Conservation (phyloP, 1,284 basidiomycete genomes). For the Boletellus deceptivus region DNA sequence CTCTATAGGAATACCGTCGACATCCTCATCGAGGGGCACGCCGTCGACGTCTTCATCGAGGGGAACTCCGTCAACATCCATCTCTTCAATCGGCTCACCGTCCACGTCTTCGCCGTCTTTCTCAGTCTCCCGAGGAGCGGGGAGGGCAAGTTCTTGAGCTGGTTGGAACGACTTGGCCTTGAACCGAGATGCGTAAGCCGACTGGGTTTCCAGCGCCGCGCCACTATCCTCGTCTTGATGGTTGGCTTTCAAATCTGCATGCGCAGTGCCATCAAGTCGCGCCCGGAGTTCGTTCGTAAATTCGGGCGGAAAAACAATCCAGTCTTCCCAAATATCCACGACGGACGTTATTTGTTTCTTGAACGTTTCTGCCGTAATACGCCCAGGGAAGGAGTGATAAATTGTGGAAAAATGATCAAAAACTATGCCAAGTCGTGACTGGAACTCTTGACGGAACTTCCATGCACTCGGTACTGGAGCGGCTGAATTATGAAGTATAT, state of each 20-base stretch:
- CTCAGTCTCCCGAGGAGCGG: constrained; percentile 34
- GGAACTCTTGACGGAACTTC: constrained; percentile 93
- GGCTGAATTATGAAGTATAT: constrained; percentile 96
- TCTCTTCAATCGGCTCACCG: constrained; percentile 38
- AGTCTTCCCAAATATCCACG: constrained; percentile 93
- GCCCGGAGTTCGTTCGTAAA: constrained; percentile 70
- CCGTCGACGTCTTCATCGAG: constrained; percentile 36
- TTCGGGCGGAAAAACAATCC: constrained; percentile 89
- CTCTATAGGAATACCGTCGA: constrained; percentile 34
- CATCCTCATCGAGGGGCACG: constrained; percentile 28
- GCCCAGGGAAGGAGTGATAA: constrained; percentile 87
- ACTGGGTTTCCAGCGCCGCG: constrained; percentile 29
- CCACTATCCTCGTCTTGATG: constrained; percentile 34
- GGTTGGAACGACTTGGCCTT: constrained; percentile 77
- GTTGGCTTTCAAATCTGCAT: constrained; percentile 32
- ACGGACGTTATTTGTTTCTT: constrained; percentile 85
- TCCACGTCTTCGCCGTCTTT: constrained; percentile 41
- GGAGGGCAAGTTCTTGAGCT: constrained; percentile 44
- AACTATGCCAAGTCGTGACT: constrained; percentile 80
- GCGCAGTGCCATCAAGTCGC: constrained; percentile 63
- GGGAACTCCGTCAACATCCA: constrained; percentile 38
- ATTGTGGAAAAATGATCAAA: constrained; percentile 94
- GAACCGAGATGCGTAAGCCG: constrained; percentile 59
- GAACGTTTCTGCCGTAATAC: constrained; percentile 92
- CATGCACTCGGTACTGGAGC: constrained; percentile 85